Percentiles rank a stretch among this genome's conserved stretches.
These are phyloP conservation scores for Rubia balearica DNA, from an alignment of 305 asterid genomes.

Conservation along the genomic window DNA sequence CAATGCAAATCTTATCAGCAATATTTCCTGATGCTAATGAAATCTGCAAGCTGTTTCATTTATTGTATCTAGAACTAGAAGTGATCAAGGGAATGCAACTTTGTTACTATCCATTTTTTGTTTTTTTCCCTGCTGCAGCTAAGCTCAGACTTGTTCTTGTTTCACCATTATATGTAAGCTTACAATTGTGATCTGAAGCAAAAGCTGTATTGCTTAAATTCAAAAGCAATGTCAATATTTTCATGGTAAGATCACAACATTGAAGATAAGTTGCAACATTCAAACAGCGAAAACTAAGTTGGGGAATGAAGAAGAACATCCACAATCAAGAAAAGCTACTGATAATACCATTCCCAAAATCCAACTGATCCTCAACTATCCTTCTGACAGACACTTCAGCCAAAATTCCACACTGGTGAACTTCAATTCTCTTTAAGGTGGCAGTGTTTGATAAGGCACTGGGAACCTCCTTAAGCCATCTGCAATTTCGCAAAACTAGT, in stretches of 20 bases:
- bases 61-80: too few relatives aligned
- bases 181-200: too few relatives aligned
- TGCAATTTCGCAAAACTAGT: not conserved
- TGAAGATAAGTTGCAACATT: too few relatives aligned
- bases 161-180: too few relatives aligned
- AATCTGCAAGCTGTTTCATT: too few relatives aligned
- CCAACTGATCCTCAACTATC: not conserved
- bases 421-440: not conserved
- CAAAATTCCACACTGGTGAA: not conserved
- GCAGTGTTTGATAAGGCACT: not conserved
- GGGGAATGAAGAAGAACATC: not conserved
- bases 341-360: not conserved
- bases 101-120: too few relatives aligned
- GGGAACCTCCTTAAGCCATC: not conserved
- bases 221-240: not conserved
- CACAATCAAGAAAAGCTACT: not conserved
- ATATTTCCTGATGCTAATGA: not conserved
- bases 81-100: too few relatives aligned
- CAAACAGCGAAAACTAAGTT: too few relatives aligned
- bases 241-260: not conserved
- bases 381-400: not conserved
- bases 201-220: too few relatives aligned
- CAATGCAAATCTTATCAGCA: not conserved
- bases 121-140: too few relatives aligned
- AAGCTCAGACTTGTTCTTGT: too few relatives aligned